These are phyloP conservation scores for Anthracocystis setariae DNA, from an alignment of 1,284 basidiomycete species.

Conservation along the genomic window DNA sequence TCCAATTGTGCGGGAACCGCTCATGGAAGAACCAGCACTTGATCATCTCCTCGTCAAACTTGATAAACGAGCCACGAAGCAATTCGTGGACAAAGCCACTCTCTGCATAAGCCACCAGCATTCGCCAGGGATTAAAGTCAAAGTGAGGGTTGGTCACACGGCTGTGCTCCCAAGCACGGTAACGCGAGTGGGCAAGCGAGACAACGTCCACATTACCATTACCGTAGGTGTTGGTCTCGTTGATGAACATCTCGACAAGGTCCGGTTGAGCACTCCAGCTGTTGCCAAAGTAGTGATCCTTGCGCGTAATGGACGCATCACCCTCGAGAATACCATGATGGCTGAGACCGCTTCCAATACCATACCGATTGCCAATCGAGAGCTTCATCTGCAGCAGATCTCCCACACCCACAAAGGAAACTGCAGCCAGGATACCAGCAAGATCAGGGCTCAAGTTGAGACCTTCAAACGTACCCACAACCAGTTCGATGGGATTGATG, in stretches of 20 bases:
- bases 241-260: conserved; percentile 24
- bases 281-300: conserved; percentile 42
- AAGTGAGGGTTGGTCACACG: conserved; percentile 26
- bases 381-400: conserved; percentile 55
- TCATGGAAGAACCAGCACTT: conserved; percentile 34
- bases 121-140: conserved; percentile 44
- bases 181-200: conserved; percentile 33
- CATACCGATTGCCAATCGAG: conserved; percentile 37
- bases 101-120: conserved; percentile 38
- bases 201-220: conserved; percentile 21
- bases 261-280: conserved; percentile 29
- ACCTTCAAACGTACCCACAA: conserved; percentile 31
- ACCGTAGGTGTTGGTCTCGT: conserved; percentile 41
- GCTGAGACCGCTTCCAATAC: conserved; percentile 25
- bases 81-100: conserved; percentile 37
- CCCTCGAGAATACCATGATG: conserved; percentile 38
- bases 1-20: conserved; percentile 34
- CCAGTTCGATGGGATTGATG: conserved; percentile 55
- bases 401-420: conserved; percentile 55
- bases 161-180: conserved; percentile 20
- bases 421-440: conserved; percentile 53
- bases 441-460: conserved; percentile 64
- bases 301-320: conserved; percentile 37
- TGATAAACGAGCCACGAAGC: conserved; percentile 29
- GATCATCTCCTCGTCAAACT: conserved; percentile 40